phyloP scores from a whole-genome alignment of 768 basidiomycete genomes.

The Ephemerocybe angulata region DNA sequence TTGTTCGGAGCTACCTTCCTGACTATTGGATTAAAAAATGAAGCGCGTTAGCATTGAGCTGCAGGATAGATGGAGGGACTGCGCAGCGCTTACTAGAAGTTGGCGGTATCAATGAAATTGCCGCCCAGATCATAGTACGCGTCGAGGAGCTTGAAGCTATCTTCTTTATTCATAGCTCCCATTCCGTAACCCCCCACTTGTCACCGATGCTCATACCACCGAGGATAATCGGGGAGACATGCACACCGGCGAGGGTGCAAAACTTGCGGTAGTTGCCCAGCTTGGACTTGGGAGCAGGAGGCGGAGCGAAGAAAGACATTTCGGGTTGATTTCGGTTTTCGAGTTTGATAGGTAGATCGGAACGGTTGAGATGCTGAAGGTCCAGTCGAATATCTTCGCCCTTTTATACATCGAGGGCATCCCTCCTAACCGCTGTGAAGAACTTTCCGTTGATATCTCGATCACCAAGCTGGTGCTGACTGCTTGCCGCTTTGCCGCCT shows the following conservation, averaged over 20 bases:
- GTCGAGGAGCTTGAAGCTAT: slow-evolving; percentile 40
- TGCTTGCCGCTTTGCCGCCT: too few relatives aligned
- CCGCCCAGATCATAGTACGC: slow-evolving; percentile 39
- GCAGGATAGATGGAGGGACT: too few relatives aligned
- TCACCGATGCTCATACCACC: too few relatives aligned
- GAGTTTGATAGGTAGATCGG: too few relatives aligned
- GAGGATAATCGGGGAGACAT: slow-evolving; percentile 36
- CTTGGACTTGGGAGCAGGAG: neutral
- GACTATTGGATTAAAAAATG: slow-evolving; percentile 25
- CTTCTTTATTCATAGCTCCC: slow-evolving; percentile 36
- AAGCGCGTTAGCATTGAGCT: neutral
- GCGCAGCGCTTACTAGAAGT: slow-evolving; percentile 29
- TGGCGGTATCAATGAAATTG: slow-evolving; percentile 45
- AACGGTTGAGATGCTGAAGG: too few relatives aligned
- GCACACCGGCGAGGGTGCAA: slow-evolving; percentile 24
- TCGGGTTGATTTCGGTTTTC: too few relatives aligned
- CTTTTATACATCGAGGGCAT: too few relatives aligned
- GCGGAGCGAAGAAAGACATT: too few relatives aligned
- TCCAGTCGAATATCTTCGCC: too few relatives aligned
- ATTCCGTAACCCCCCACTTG: slow-evolving; percentile 22
- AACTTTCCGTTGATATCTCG: too few relatives aligned
- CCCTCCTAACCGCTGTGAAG: too few relatives aligned
- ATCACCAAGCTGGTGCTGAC: too few relatives aligned
- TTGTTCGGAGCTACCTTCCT: slow-evolving; percentile 49
- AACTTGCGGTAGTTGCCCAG: neutral